phyloP scores from a whole-genome alignment of 2,329 filamentous ascomycete genomes.

The Xylaria hypoxylon region DNA sequence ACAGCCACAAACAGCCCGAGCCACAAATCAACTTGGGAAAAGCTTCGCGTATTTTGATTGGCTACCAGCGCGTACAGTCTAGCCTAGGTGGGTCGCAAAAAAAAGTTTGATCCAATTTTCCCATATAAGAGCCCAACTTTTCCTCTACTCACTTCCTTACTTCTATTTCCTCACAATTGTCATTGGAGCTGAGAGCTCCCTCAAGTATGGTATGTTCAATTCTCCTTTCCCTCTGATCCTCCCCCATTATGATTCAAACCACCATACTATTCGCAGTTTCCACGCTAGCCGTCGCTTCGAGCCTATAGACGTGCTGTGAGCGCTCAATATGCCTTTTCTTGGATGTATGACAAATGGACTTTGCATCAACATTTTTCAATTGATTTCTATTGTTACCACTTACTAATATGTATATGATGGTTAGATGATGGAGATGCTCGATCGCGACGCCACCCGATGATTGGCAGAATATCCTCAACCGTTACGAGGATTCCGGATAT shows the following conservation, averaged over 20 bases:
- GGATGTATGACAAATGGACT: slow-evolving; percentile 14
- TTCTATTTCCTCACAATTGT: not conserved
- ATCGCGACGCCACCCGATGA: not conserved
- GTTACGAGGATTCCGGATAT: no score
- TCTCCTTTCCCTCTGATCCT: not conserved
- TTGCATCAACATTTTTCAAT: not conserved
- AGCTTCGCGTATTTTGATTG: no score
- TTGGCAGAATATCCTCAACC: no score
- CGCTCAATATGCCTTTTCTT: slow-evolving; percentile 16
- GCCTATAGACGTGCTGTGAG: not conserved
- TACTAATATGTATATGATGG: not conserved
- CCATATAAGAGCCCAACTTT: no score
- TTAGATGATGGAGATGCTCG: not conserved
- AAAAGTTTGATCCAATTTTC: no score
- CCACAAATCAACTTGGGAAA: no score
- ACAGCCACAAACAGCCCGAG: no score
- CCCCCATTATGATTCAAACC: slow-evolving; percentile 9
- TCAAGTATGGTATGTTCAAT: slow-evolving; percentile 1
- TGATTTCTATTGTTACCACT: not conserved
- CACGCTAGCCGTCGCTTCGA: slow-evolving; percentile 17
- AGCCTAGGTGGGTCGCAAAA: no score
- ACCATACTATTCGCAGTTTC: slow-evolving; percentile 19
- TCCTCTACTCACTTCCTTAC: not conserved
- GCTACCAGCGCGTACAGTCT: no score
- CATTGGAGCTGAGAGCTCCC: not conserved